phyloP scores from a whole-genome alignment of 2,329 filamentous ascomycete species.

The Colletotrichum limetticola region DNA sequence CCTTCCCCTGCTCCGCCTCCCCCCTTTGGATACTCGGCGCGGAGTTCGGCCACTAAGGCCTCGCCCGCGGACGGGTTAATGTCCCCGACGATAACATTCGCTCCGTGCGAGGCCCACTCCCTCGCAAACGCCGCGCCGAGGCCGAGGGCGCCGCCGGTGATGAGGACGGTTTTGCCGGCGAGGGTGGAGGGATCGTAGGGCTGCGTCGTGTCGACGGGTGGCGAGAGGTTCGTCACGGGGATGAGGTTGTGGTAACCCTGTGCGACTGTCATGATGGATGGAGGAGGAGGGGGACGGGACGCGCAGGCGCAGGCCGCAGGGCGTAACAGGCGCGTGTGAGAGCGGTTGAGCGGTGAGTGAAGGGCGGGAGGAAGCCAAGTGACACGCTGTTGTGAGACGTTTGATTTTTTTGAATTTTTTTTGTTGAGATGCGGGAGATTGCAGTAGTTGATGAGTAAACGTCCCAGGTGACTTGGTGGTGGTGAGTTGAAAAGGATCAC shows the following conservation, averaged over 20 bases:
- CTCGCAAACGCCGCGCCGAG: conserved; percentile 66
- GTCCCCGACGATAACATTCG: conserved; percentile 72
- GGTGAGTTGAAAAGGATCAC: background rate
- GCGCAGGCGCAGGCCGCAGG: no score
- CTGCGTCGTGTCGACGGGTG: conserved; percentile 56
- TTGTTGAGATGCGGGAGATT: background rate
- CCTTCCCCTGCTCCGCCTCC: no score
- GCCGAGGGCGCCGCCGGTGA: conserved; percentile 73
- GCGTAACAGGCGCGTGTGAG: no score
- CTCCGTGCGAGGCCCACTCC: conserved; percentile 65
- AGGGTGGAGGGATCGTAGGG: conserved; percentile 58
- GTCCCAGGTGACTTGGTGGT: background rate
- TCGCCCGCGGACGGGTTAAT: conserved; percentile 65
- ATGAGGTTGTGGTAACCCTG: conserved; percentile 30
- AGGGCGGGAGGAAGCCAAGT: background rate
- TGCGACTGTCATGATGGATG: conserved; percentile 22
- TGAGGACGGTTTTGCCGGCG: conserved; percentile 66
- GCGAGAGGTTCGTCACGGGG: conserved; percentile 43
- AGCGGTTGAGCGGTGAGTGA: no score
- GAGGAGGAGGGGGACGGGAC: no score
- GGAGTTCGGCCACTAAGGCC: conserved; percentile 63
- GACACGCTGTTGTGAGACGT: background rate
- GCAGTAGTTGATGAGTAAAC: background rate
- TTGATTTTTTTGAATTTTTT: background rate
- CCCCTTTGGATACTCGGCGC: conserved; percentile 46